These are phyloP conservation scores for Ceratocystis colombiana DNA, from an alignment of 2,329 filamentous ascomycete species.

Conservation along the genomic window DNA sequence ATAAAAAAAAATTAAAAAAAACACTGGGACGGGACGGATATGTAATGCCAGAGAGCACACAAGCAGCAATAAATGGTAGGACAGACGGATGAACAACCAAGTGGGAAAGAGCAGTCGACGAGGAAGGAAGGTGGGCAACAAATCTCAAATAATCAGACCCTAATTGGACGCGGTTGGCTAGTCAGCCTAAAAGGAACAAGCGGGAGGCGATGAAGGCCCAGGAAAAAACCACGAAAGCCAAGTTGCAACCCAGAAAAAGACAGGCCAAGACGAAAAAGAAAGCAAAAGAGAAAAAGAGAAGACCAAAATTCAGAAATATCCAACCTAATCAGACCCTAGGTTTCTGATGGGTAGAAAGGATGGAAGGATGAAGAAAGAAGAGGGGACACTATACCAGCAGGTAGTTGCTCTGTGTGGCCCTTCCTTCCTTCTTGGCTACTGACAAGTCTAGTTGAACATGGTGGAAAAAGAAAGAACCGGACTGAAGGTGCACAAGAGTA, in stretches of 20 bases:
- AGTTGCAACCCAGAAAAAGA: background rate
- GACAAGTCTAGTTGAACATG: constrained; percentile 7
- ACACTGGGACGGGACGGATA: constrained; percentile 11
- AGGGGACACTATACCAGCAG: background rate
- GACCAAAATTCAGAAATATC: background rate
- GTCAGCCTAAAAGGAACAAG: constrained; percentile 2
- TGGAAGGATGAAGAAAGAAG: constrained; percentile 2
- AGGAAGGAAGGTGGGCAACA: background rate
- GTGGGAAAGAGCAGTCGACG: background rate
- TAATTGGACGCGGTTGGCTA: constrained; percentile 1
- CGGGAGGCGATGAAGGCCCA: background rate
- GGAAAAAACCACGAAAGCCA: constrained; percentile 4
- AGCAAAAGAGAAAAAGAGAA: background rate
- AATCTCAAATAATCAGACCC: background rate
- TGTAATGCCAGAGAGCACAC: background rate
- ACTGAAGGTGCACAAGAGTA: background rate
- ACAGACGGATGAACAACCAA: background rate
- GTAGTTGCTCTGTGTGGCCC: background rate
- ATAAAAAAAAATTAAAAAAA: background rate
- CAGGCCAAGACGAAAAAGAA: background rate
- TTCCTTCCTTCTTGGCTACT: background rate
- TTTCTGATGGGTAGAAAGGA: constrained; percentile 2
- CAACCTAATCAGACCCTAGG: constrained; percentile 7
- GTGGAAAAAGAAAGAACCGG: constrained; percentile 13
- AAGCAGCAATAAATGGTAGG: background rate